Base-by-base conservation (phyloP, 768 basidiomycete genomes). In the Rhodotorula paludigena region DNA sequence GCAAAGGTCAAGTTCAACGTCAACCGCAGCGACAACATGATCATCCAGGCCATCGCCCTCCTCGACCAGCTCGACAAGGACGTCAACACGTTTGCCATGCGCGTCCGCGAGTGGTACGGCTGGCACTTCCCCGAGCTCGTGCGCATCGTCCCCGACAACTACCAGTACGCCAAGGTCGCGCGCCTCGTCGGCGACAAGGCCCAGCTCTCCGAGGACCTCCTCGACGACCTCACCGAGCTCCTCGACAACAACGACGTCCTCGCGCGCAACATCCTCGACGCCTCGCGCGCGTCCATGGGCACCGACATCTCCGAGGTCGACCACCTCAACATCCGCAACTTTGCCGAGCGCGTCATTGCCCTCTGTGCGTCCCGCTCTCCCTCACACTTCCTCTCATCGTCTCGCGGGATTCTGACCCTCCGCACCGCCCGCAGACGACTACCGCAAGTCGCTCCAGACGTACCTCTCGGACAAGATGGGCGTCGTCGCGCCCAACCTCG, bases 1-100 rank as follows among this genome's bases (percentile, higher is more conserved):
- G 89, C 93, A 47, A 98, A 97, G 78, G 88, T 97, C 70, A 98
- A 98, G 81, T 97, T 92, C 84, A 93, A 92, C 80, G 90, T 92
- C 61, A 93, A 93, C 82, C 84, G 90, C 59, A 74, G 73, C 28
- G 74, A 73, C 73, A 75, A 98, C 83, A 98, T 98, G 94, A 97
- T 98, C 80, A 98, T 98, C 74, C 94, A 97, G 80, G 94, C 94
- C 66, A 97, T 99, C 76, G 94, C 93, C 12, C 83, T 99, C 35
- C 84, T 99, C 60, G 96, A 99, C 76, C 96, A 99, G 77, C 83
- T 99, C 32, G 96, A 99, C 87, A 99, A 99, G 81, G 96, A 98
- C 81, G 89, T 98, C 78, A 98, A 98, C 82, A 86, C 93, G 38
- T 97, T 98, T 78, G 89, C 92, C 28, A 98, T 98, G 94, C 89